These are phyloP conservation scores for Pyropia haitanensis DNA, from an alignment of 23 red algal species.

Conservation along the genomic window DNA sequence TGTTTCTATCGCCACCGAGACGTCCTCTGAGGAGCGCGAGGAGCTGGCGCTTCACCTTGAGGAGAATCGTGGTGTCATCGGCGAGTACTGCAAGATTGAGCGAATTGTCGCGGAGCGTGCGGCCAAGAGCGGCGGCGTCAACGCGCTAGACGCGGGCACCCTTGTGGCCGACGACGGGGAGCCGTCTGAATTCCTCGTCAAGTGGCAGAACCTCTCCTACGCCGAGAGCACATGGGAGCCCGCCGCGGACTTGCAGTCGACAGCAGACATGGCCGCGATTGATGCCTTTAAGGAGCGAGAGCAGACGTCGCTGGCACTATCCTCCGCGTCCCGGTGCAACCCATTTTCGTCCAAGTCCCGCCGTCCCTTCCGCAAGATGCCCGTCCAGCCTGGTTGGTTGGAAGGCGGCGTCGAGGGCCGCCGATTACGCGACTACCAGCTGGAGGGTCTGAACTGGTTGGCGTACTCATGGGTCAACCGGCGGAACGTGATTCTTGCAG, in stretches of 20 bases:
- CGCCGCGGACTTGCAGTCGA: constrained; percentile 29
- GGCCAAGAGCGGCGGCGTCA: not conserved
- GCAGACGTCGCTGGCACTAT: constrained; percentile 21
- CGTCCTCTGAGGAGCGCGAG: constrained; percentile 69
- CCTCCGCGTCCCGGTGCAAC: constrained; percentile 50
- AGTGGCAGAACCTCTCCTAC: constrained; percentile 68
- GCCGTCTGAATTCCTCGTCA: constrained; percentile 67
- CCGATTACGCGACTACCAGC: constrained; percentile 81
- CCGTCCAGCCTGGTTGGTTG: constrained; percentile 59
- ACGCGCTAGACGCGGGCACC: not conserved
- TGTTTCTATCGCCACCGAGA: constrained; percentile 12
- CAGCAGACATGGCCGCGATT: constrained; percentile 70
- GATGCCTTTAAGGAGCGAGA: constrained; percentile 76
- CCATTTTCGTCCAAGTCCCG: constrained; percentile 66
- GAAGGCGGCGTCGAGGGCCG: constrained; percentile 57
- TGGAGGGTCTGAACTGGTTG: constrained; percentile 78
- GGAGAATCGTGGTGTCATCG: constrained; percentile 34
- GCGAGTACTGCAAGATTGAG: constrained; percentile 51
- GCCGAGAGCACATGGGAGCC: constrained; percentile 80
- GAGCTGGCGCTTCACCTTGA: constrained; percentile 28
- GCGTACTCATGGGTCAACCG: constrained; percentile 74
- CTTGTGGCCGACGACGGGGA: constrained; percentile 8
- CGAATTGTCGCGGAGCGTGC: constrained; percentile 66
- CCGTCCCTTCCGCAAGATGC: constrained; percentile 55
- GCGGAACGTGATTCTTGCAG: constrained; percentile 82